Conservation (phyloP, 495 filamentous ascomycete species). For the Tuber magnatum region DNA sequence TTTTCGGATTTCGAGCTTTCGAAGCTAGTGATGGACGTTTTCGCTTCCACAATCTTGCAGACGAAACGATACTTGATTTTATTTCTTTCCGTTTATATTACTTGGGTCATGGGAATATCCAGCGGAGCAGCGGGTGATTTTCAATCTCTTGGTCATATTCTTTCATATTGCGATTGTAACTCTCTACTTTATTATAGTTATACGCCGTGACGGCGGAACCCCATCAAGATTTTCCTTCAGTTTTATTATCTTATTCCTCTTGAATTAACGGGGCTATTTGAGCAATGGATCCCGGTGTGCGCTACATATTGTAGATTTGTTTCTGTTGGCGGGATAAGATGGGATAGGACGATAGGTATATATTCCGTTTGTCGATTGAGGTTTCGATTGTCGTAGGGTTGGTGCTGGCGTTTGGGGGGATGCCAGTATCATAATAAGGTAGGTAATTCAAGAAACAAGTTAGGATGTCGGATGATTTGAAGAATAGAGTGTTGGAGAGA, state of each 20-base stretch:
- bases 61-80: neutral
- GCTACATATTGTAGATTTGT: neutral
- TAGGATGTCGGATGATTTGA: neutral
- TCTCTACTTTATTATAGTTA: constrained; percentile 1
- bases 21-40: neutral
- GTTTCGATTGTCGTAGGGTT: neutral
- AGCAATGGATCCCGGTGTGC: neutral
- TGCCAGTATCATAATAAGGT: neutral
- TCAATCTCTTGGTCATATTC: neutral
- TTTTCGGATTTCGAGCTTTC: neutral
- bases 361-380: neutral
- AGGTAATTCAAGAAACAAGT: neutral
- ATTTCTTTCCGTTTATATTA: constrained; percentile 2
- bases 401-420: too few relatives aligned
- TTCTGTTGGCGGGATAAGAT: neutral
- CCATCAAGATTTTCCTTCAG: neutral
- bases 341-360: neutral
- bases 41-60: neutral
- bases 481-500: neutral
- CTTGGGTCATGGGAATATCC: constrained; percentile 2
- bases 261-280: neutral
- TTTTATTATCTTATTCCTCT: neutral
- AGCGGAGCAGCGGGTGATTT: constrained; percentile 3
- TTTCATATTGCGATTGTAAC: neutral
- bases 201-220: neutral